Conservation (phyloP, 140 eudicot genomes). For the Flaveria floridana region DNA sequence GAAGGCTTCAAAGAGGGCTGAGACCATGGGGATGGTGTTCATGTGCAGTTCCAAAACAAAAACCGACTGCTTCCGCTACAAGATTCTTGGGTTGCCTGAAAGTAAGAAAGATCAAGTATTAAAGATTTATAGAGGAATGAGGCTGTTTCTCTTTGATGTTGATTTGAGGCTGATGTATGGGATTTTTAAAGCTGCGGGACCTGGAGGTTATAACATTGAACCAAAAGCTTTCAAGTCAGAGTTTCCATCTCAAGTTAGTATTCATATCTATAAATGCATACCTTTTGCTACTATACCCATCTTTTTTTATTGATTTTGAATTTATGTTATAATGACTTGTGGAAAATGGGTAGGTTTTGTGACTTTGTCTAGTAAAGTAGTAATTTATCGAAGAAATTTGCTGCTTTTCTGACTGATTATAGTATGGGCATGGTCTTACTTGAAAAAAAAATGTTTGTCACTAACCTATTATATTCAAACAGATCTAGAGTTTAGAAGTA, state of each 20-base stretch:
- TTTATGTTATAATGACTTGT: constrained; percentile 4
- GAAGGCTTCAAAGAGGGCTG: constrained; percentile 48
- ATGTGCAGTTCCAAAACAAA: constrained; percentile 97
- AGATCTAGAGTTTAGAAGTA: neutral
- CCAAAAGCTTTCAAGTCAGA: constrained; percentile 89
- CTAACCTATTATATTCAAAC: neutral
- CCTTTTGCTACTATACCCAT: neutral
- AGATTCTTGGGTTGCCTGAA: constrained; percentile 83
- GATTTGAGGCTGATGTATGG: constrained; percentile 87
- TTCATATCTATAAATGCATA: neutral
- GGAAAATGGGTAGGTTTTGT: constrained; percentile 13
- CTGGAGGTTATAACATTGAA: constrained; percentile 85
- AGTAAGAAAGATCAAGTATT: constrained; percentile 67
- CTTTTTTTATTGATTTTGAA: neutral
- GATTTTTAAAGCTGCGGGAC: constrained; percentile 86
- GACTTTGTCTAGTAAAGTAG: neutral
- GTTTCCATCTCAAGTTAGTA: constrained; percentile 92
- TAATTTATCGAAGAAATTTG: neutral
- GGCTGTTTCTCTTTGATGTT: constrained; percentile 78
- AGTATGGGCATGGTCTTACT: neutral
- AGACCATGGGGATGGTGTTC: constrained; percentile 92
- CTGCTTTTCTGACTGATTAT: constrained; percentile 6
- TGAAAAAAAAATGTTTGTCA: constrained; percentile 17
- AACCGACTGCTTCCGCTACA: constrained; percentile 78
- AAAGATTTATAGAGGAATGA: constrained; percentile 88